Percentiles rank a stretch among this genome's conserved stretches.
These are phyloP conservation scores for Mrakia frigida DNA, from an alignment of 768 basidiomycete genomes.

Conservation along the genomic window DNA sequence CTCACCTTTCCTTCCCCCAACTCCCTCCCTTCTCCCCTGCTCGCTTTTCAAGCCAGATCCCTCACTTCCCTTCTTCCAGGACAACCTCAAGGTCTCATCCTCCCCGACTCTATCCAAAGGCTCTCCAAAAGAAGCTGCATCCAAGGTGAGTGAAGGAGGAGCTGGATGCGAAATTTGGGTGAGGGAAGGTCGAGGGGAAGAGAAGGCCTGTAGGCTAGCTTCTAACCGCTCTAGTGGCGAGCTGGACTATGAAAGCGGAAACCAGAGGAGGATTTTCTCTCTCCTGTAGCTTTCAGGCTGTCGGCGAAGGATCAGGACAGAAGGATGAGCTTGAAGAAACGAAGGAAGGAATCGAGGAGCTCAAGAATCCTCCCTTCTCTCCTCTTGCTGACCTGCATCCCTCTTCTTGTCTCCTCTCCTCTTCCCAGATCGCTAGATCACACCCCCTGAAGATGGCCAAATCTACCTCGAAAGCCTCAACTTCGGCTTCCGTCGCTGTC, in stretches of 20 bases:
- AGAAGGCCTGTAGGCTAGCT: too few species aligned
- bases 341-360: background rate
- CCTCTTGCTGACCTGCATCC: background rate
- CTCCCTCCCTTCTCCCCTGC: background rate
- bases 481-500: background rate
- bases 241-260: too few species aligned
- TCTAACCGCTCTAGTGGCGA: too few species aligned
- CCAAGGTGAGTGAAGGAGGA: background rate
- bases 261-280: too few species aligned
- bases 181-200: background rate
- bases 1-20: conserved; percentile 2
- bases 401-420: background rate
- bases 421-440: background rate
- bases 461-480: background rate
- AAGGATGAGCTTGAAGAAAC: background rate
- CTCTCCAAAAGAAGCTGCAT: background rate
- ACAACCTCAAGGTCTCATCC: background rate
- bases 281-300: too few species aligned
- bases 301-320: too few species aligned
- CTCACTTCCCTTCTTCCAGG: background rate
- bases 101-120: background rate
- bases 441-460: background rate
- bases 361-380: background rate
- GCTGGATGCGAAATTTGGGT: background rate
- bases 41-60: background rate